Base-by-base conservation (phyloP, 208 protist genomes). In the Leishmania guyanensis region DNA sequence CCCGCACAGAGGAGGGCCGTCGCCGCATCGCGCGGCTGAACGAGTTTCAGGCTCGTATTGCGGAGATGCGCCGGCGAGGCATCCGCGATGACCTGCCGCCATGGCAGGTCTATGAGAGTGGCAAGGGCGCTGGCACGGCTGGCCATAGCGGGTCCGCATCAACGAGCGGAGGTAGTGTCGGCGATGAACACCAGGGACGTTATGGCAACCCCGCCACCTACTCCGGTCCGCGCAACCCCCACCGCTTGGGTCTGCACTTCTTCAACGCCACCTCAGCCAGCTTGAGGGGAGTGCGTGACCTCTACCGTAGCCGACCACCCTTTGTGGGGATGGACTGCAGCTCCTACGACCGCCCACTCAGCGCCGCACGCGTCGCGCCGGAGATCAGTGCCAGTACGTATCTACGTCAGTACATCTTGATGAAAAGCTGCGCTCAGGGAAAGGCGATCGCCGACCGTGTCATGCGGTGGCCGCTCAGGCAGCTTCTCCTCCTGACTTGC, bases 251-350 rank as follows among this genome's bases (percentile, higher is more conserved):
- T 0, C 66, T 78, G 10, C 75, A 89, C 36, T 84, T 85, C 70
- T 54, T 86, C 6, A 9, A 79, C 20, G 20, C 48, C n/a, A 84
- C 82, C 0, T 50, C 69, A 17, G 33, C 53, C 29, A 54, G 77
- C n/a, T 54, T 93, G 50, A 22, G 51, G 0, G n/a, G 78, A 20
- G 65, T 93, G 46, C 77, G 76, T 5, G 74, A 87, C 12, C 46
- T 78, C 9, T 88, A 89, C 69, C 53, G 80, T 10, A 77, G 51
- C n/a, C 84, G 76, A 0, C 84, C 80, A 12, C 69, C 74, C 48
- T 93, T 91, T 65, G 85, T 82, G 5, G 90, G 90, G 1, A 86
- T 93, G 75, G 85, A 90, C 53, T 87, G 88, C 77, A 85, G 84
- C 60, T 72, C 81, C 10, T 93, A 86, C 81, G 87, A 91, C 77